Evolutionary conservation across 169 alveolate species (phyloP).

Genomic region (Condylostoma magnum): DNA sequence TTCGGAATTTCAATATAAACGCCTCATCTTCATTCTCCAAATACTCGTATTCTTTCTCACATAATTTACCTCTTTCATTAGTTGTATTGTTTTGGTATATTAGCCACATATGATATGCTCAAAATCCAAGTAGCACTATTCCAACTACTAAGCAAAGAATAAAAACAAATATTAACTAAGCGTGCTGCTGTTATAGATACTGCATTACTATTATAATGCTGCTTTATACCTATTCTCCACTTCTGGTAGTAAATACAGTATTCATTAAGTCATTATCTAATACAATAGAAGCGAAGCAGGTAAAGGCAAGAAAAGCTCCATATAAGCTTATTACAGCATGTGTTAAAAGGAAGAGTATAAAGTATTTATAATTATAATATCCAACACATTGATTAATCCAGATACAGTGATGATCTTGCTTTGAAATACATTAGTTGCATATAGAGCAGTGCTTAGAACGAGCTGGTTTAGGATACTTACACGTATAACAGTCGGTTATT

Average conservation of each 20-base stretch:
- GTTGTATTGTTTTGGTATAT: neutral
- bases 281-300: neutral
- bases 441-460: constrained; percentile 77
- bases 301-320: neutral
- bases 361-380: constrained; percentile 54
- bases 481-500: neutral
- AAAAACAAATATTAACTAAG: neutral
- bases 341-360: constrained; percentile 39
- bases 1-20: neutral
- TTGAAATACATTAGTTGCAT: constrained; percentile 78
- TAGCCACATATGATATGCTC: neutral
- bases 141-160: constrained; percentile 15
- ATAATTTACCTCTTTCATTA: constrained; percentile 25
- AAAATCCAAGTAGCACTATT: constrained; percentile 5
- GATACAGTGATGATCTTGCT: constrained; percentile 87
- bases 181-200: neutral
- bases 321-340: constrained; percentile 19
- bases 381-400: constrained; percentile 90
- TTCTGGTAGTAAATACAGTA: neutral
- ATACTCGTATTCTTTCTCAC: no score
- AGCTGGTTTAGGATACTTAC: constrained; percentile 53
- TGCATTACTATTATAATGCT: neutral
- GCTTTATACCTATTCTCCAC: constrained; percentile 1
- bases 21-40: neutral
- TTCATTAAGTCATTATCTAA: neutral